Evolutionary conservation across 177 flowering plant species (phyloP), one percentile per base, ranked within the genome.

Genomic region (Vitis hybrid): DNA sequence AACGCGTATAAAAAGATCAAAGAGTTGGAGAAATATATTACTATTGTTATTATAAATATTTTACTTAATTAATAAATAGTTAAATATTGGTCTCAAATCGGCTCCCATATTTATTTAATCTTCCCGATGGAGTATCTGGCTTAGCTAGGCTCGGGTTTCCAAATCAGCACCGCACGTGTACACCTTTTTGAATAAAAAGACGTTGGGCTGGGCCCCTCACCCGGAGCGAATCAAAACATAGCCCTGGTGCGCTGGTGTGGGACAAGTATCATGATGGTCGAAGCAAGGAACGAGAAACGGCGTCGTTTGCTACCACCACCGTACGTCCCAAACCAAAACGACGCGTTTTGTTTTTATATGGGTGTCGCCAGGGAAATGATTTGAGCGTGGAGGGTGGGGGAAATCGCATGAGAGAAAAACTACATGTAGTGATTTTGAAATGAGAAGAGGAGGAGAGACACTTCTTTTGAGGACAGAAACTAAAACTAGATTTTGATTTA

Each of bases 101-200:
- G 45, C 29, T 26, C 29, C 5, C 29, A 26, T 39, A 39, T 6
- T 39, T 4, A 39, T 39, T 39, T 39, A 39, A 39, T 39, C 6
- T 6, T 39, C 45, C 45, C 45, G 8, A 39, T 39, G 45, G 45
- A 39, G 45, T 39, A 39, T 39, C 45, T 39, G 45, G 9, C 8
- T 39, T 4, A 39, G 45, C 45, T 39, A 50, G 33, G 76, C 72
- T 69, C 76, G 48, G 48, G 69, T 19, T 70, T 70, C 65, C 14
- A 65, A 64, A 59, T n/a, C 18, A 51, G 55, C 69, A 52, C 64
- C 67, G 78, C 78, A 75, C 78, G 78, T 75, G 78, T 70, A 68
- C 18, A 14, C 45, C 19, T 66, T 64, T 65, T 70, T 14, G 60
- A 61, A 45, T 39, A 58, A 56, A 60, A 49, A 56, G 33, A 51